A percentile compares a stretch with the other conserved stretches of the same genome.
phyloP scores from a whole-genome alignment of 2,329 filamentous ascomycete genomes.

The Fusarium pseudograminearum region DNA sequence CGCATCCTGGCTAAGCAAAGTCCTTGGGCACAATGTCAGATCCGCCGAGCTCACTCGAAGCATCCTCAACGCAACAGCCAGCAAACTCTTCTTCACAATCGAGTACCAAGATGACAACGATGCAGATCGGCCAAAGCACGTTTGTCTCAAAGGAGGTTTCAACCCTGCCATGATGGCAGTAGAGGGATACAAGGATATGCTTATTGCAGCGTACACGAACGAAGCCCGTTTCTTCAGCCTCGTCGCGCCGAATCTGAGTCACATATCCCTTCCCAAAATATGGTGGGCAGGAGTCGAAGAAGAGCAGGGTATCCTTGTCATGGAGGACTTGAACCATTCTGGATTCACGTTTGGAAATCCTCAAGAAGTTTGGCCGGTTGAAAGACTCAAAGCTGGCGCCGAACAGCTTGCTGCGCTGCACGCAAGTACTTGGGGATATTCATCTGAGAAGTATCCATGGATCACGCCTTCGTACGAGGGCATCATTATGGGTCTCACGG shows the following conservation, averaged over 20 bases:
- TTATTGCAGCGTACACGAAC: conserved; percentile 2
- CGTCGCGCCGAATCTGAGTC: background rate
- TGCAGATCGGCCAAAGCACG: background rate
- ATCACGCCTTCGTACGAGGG: conserved; percentile 11
- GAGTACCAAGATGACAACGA: background rate
- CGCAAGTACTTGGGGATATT: conserved; percentile 15
- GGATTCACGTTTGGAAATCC: conserved; percentile 19
- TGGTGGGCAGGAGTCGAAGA: background rate
- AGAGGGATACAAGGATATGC: background rate
- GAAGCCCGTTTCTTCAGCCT: conserved; percentile 17
- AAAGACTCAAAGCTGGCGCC: background rate
- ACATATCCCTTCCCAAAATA: background rate
- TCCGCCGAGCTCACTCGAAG: background rate
- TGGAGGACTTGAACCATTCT: conserved; percentile 13
- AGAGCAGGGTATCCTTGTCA: conserved; percentile 22
- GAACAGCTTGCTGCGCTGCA: conserved; percentile 25
- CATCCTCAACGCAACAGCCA: conserved; percentile 4
- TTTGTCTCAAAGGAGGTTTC: conserved; percentile 20
- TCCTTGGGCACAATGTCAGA: background rate
- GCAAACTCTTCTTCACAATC: conserved; percentile 17
- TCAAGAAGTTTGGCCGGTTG: conserved; percentile 4
- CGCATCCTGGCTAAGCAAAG: background rate
- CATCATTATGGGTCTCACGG: conserved; percentile 8
- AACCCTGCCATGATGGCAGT: conserved; percentile 9
- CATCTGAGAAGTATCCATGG: conserved; percentile 6